phyloP scores from a whole-genome alignment of 257 asterid species.

The Asclepias syriaca region DNA sequence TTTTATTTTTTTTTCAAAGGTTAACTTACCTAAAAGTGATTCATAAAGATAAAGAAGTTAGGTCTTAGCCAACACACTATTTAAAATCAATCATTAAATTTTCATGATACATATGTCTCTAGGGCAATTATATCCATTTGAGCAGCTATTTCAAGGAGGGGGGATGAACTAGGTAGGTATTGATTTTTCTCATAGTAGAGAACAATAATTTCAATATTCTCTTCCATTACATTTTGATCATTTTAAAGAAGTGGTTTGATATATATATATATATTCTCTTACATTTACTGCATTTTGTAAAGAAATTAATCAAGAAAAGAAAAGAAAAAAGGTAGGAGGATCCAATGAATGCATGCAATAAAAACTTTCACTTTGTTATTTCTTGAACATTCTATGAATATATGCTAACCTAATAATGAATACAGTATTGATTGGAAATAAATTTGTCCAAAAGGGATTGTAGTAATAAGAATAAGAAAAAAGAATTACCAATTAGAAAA shows the following conservation, averaged over 20 bases:
- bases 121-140: neutral
- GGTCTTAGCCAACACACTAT: slow-evolving; percentile 2
- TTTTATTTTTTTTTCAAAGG: too few relatives aligned
- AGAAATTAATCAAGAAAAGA: too few relatives aligned
- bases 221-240: neutral
- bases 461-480: neutral
- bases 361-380: neutral
- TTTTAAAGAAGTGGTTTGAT: neutral
- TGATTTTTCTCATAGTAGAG: neutral
- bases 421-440: neutral
- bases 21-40: too few relatives aligned
- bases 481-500: neutral
- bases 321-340: neutral
- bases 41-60: neutral
- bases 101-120: neutral
- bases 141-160: neutral
- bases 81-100: slow-evolving; percentile 4
- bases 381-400: neutral
- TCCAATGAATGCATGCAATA: neutral
- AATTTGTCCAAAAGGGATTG: neutral
- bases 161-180: neutral
- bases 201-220: neutral
- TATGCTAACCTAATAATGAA: slow-evolving; percentile 6
- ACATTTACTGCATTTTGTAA: neutral
- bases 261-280: neutral